Conservation (phyloP, 2,329 filamentous ascomycete genomes). For the Trichoderma arundinaceum region DNA sequence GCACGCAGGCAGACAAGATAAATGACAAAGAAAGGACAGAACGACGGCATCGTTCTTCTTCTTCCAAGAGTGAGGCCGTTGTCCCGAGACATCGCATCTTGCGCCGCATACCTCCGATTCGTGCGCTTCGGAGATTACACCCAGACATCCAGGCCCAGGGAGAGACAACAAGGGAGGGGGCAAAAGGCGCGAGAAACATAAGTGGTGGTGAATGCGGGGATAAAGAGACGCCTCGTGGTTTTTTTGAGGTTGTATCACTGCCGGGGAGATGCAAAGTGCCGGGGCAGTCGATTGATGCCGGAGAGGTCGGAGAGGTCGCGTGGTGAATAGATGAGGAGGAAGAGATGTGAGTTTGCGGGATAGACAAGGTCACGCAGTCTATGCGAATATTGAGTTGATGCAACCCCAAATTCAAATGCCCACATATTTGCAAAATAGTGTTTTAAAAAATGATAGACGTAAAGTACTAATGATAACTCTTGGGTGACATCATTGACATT, state of each 20-base stretch:
- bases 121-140: not conserved
- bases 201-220: conserved; percentile 15
- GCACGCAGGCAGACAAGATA: not conserved
- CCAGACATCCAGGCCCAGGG: not conserved
- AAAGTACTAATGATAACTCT: not conserved
- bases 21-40: not conserved
- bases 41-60: not conserved
- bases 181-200: not conserved
- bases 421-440: too few species aligned
- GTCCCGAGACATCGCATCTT: conserved; percentile 11
- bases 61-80: not conserved
- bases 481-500: not conserved
- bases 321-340: not conserved
- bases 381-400: not conserved
- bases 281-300: not conserved
- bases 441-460: too few species aligned
- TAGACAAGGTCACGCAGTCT: conserved; percentile 5
- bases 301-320: conserved; percentile 21
- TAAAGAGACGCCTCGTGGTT: conserved; percentile 15
- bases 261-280: conserved; percentile 2
- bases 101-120: conserved; percentile 1
- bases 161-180: not conserved
- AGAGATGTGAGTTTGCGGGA: not conserved
- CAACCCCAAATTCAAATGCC: not conserved
- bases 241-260: conserved; percentile 16